Evolutionary conservation across 805 yeast species (phyloP), one percentile per base, ranked within the genome.

Genomic region (Jamesozyma hellenica): DNA sequence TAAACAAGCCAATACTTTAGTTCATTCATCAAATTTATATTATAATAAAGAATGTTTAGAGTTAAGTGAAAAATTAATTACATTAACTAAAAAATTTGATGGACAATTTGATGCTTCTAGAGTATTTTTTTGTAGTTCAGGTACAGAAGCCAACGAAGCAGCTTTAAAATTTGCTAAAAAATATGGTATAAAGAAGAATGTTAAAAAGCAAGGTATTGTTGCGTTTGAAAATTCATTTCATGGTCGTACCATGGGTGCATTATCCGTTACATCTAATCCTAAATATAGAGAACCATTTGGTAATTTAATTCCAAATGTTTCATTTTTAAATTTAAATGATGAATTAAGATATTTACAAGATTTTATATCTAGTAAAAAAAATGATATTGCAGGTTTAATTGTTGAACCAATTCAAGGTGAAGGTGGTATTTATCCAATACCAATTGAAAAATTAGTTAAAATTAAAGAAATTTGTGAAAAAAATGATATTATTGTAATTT

Each of bases 321-420:
- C 62, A 7, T 57, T 73, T 32, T 50, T 67, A 40, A 56, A 58
- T 37, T 48, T 64, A 6, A 60, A 65, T 33, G 69, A 70, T 30
- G 50, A 56, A 35, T 39, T 59, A 38, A 49, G 52, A 1, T 48
- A 49, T 28, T 42, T 59, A 18, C 49, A 50, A 35, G 48, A 45
- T 25, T 50, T 40, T 29, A 39, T 60, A 10, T n/a, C 25, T 1
- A 15, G 46, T 7, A 47, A 51, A 14, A 47, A 48, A 3, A 59
- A 75, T 26, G 72, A 82, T 34, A 19, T 55, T 14, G 85, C 95
- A 51, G 98, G 88, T 39, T 92, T 92, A 25, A 92, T 92, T 41
- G 79, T 92, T 29, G 98, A 92, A 64, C 98, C 98, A 17, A 80
- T 92, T 43, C 98, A 92, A 67, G 98, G 97, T 50, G 98, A 90